Percentiles rank a stretch among this genome's conserved stretches.
phyloP scores from a whole-genome alignment of 768 basidiomycete species.

The Dioszegia aurantiaca region DNA sequence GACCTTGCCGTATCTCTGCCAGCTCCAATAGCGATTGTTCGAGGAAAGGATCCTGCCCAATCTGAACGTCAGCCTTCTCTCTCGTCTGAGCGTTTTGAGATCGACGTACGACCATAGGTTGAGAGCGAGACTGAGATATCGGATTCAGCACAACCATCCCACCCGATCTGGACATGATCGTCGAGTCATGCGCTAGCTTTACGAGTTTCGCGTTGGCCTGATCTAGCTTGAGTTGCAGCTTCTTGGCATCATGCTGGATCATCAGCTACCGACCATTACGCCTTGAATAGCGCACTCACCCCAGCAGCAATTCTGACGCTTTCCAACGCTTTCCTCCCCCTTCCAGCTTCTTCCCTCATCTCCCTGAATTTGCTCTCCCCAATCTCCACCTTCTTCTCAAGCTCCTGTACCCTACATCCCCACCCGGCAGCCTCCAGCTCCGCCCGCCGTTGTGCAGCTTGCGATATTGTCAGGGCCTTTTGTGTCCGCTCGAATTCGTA shows the following conservation, averaged over 20 bases:
- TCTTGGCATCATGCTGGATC: conserved; percentile 41
- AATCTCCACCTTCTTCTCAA: conserved; percentile 23
- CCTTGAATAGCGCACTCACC: conserved; percentile 15
- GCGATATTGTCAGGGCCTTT: conserved; percentile 14
- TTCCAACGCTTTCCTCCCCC: conserved; percentile 43
- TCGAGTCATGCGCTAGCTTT: conserved; percentile 27
- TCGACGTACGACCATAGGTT: conserved; percentile 30
- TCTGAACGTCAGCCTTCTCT: conserved; percentile 19
- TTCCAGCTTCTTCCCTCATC: conserved; percentile 32
- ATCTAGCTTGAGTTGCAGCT: conserved; percentile 39
- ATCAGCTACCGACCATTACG: conserved; percentile 8
- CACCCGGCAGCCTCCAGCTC: conserved; percentile 30
- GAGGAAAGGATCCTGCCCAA: conserved; percentile 29
- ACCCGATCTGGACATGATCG: conserved; percentile 18
- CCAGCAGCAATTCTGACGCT: conserved; percentile 37
- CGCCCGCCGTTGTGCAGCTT: conserved; percentile 15
- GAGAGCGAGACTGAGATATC: conserved; percentile 19
- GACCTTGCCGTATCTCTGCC: conserved; percentile 37
- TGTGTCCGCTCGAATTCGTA: conserved; percentile 38
- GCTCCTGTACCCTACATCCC: conserved; percentile 29
- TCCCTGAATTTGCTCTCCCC: conserved; percentile 33
- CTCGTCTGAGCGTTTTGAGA: no score
- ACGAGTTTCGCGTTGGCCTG: conserved; percentile 33
- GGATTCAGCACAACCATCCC: conserved; percentile 41
- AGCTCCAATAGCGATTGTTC: conserved; percentile 48